Percentiles rank a stretch among this genome's conserved stretches.
These are phyloP conservation scores for Plasmodium coatneyi DNA, from an alignment of 169 alveolate genomes.

Conservation along the genomic window DNA sequence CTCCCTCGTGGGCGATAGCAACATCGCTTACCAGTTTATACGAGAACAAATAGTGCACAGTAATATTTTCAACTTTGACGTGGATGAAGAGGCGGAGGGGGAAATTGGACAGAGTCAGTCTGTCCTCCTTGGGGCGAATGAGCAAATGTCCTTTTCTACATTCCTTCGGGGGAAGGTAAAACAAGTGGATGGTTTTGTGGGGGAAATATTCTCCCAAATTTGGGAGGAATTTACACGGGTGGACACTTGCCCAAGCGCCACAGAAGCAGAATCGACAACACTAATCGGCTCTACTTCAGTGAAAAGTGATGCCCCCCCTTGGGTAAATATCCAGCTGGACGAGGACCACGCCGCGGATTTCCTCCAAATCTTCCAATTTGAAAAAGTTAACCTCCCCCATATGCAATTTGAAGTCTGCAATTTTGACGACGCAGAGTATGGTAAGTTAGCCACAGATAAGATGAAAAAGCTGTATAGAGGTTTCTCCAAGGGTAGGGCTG, in stretches of 20 bases:
- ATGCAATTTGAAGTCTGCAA: conserved; percentile 24
- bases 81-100: not conserved
- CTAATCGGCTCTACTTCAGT: not conserved
- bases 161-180: conserved; percentile 5
- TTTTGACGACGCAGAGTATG: not conserved
- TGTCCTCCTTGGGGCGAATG: not conserved
- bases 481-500: conserved; percentile 19
- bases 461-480: conserved; percentile 40
- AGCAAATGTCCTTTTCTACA: conserved; percentile 35
- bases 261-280: not conserved
- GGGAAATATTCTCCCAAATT: conserved; percentile 5
- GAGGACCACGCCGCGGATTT: conserved; percentile 11
- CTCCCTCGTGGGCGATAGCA: conserved; percentile 25
- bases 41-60: conserved; percentile 3
- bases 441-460: conserved; percentile 20
- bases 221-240: not conserved
- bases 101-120: not conserved
- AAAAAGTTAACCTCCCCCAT: not conserved
- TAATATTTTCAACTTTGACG: conserved; percentile 5
- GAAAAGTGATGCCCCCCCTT: not conserved
- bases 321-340: conserved; percentile 1
- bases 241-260: not conserved
- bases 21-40: conserved; percentile 34
- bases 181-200: not conserved
- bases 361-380: conserved; percentile 36